These are phyloP conservation scores for Nitzschia palea DNA, from an alignment of 108 stramenopile species.

Conservation along the genomic window DNA sequence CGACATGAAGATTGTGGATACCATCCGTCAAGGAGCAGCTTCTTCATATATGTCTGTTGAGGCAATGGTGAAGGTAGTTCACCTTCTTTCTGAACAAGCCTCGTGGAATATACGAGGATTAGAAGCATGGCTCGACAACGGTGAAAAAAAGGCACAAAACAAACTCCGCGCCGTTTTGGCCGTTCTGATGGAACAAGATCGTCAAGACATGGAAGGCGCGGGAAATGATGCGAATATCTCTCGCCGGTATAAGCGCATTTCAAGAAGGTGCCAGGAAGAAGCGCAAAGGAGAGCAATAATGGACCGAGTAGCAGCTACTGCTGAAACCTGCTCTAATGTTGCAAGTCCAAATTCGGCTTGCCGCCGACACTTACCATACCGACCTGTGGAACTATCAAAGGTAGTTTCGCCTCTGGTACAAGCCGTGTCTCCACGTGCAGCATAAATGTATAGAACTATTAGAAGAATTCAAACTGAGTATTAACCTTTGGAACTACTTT, in stretches of 20 bases:
- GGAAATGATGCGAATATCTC: background rate
- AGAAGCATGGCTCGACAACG: background rate
- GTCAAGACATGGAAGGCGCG: slow-evolving; percentile 3
- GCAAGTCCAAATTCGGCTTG: no score
- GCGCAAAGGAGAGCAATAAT: background rate
- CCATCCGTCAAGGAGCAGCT: background rate
- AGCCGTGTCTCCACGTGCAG: no score
- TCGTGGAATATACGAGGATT: background rate
- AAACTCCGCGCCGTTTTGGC: slow-evolving; percentile 1
- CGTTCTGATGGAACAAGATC: slow-evolving; percentile 17
- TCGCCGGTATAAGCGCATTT: background rate
- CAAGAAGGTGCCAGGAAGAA: background rate
- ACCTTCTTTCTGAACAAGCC: background rate
- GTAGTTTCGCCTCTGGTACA: no score
- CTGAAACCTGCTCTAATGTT: no score
- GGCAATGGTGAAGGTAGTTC: background rate
- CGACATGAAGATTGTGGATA: background rate
- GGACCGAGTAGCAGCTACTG: no score
- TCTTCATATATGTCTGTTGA: background rate
- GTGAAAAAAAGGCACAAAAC: background rate
- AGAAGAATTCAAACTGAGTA: no score
- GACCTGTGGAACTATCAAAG: no score
- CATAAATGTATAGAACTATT: no score
- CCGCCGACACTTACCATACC: no score
- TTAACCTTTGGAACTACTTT: no score